Base-by-base conservation (phyloP, 106 monocot genomes). In the Acorus calamus region DNA sequence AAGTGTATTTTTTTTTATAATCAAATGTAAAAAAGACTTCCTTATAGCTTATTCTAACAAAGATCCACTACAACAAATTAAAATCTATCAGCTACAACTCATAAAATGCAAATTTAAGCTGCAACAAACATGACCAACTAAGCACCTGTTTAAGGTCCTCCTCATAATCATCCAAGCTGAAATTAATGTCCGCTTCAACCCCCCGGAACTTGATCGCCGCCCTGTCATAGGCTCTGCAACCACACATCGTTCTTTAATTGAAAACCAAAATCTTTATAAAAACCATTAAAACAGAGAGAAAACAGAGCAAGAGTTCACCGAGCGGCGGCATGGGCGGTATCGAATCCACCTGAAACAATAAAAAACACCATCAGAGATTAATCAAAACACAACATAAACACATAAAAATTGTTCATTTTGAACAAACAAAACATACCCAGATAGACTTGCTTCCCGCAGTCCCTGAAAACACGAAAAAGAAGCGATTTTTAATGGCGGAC, bases 361-460 rank as follows among this genome's bases (percentile, higher is more conserved):
- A 53, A 42, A 59, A 14, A 14, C 7, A 55, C 11, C 2, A 55
- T 54, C 49, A 42, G 13, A 63, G 5, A 53, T 50, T 47, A 47
- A 28, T 28, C 28, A 28, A 28, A 28, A 28, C 28, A 28, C 28
- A 28, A 11, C 28, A 48, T 14, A 55, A 11, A n/a, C 3, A 44
- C 55, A 3, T 8, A 10, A 9, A 6, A 42, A 51, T 48, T 52
- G n/a, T 11, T 4, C 44, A 9, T 11, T 41, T 62, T 4, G 4
- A 7, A 60, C 5, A 7, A 61, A 52, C 7, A n/a, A 48, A 47
- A 66, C 49, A 51, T 66, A 79, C 84, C 84, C 46, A 84, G 56
- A 74, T 84, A 84, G 4, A 84, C 79, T 50, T 84, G 84, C 51
- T 84, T 84, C 41, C 84, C 84, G 56, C 84, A 80, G 49, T 84